Evolutionary conservation across 306 rosid species (phyloP).

Genomic region (Ormosia emarginata): DNA sequence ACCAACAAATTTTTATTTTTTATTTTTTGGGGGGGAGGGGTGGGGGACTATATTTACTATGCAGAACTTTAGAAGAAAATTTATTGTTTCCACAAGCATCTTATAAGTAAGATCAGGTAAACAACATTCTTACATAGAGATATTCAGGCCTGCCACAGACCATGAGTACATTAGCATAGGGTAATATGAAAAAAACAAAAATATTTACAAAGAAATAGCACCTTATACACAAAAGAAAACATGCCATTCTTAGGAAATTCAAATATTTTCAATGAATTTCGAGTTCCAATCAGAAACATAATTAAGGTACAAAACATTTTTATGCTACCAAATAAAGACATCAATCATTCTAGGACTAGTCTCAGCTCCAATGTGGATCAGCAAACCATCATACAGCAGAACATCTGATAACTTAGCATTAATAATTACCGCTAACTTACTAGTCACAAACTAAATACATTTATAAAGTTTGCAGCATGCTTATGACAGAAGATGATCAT

Average conservation of each 20-base stretch:
- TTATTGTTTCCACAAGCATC: neutral
- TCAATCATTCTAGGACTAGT: neutral
- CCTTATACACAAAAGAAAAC: neutral
- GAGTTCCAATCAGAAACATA: neutral
- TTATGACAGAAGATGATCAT: neutral
- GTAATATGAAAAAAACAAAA: neutral
- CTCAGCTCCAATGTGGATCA: neutral
- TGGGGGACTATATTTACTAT: neutral
- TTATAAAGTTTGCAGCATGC: neutral
- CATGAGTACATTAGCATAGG: neutral
- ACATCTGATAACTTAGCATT: neutral
- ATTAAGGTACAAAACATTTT: neutral
- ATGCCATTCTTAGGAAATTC: neutral
- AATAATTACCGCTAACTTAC: neutral
- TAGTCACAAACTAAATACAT: neutral
- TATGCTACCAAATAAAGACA: neutral
- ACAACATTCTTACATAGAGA: neutral
- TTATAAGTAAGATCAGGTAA: neutral
- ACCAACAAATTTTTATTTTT: neutral
- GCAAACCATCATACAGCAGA: neutral
- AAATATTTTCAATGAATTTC: neutral
- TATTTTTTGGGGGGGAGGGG: neutral
- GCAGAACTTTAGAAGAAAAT: neutral
- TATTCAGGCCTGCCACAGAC: neutral
- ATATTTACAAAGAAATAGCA: neutral